Evolutionary conservation across 2,329 filamentous ascomycete species (phyloP), one percentile per base, ranked within the genome.

Genomic region (Colletotrichum chlorophyti): DNA sequence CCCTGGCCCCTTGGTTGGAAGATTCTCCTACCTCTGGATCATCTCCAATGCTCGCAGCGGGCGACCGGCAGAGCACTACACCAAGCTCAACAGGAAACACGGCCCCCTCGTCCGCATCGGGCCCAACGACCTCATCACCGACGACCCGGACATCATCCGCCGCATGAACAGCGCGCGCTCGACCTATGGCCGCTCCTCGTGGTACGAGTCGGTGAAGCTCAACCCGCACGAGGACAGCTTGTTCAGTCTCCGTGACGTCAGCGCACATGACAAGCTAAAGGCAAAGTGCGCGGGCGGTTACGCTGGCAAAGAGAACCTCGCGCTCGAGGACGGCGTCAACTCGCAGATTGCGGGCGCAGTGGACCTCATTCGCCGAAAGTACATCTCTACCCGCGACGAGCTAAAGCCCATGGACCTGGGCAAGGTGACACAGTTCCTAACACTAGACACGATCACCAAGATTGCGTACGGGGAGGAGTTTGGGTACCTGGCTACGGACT

Each of bases 271-370:
- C 29, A 60, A 43, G 31, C 43, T 63, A 10, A 64, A 63, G 38
- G 60, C 57, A 4, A 64, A 64, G 49, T 32, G 61, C 10, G 53
- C 60, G 2, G 46, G 45, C 14, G 64, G 62, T 2, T 84, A 84
- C 64, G 78, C 79, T 3, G 82, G 82, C 23, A 82, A 81, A 62
- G 83, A 85, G 48, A 83, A 83, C 58, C 69, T 72, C 5, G 68
- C 69, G 3, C 67, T 85, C 21, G 82, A 85, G 64, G 60, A 67
- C 10, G 72, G 76, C 10, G 76, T 63, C 5, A 37, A 62, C 21
- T 34, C 38, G 10, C 61, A 63, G 40, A 29, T 63, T 6, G 58
- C n/a, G 14, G 15, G 10, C 9, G 10, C 37, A 19, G 31, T 35
- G 34, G 29, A 26, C 15, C 32, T 63, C 4, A 40, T 63, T 24